Evolutionary conservation across 306 rosid genomes (phyloP).

Genomic region (Alnus rubra): DNA sequence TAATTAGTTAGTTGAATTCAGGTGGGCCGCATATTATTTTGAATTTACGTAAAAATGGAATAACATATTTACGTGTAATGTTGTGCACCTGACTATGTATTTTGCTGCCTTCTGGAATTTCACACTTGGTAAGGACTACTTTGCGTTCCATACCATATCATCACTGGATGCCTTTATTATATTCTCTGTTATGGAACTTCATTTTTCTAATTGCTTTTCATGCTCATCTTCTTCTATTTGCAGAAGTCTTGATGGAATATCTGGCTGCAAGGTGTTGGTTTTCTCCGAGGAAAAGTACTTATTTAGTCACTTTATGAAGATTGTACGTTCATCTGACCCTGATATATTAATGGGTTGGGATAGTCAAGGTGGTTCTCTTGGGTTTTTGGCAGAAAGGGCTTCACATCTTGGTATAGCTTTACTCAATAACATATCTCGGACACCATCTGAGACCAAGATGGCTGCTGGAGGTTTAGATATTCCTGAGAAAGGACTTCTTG

Average conservation of each 20-base stretch:
- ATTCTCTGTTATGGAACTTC: neutral
- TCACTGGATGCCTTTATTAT: neutral
- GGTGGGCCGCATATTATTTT: neutral
- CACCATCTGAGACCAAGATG: conserved; percentile 59
- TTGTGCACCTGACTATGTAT: neutral
- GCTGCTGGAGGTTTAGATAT: conserved; percentile 43
- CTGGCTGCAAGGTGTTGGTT: conserved; percentile 55
- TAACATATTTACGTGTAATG: neutral
- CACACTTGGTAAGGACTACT: neutral
- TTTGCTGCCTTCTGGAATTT: neutral
- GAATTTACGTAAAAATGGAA: neutral
- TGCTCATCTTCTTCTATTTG: conserved; percentile 33
- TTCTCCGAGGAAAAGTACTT: conserved; percentile 66
- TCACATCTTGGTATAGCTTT: conserved; percentile 72
- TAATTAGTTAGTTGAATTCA: neutral
- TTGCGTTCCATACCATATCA: neutral
- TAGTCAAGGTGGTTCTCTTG: conserved; percentile 91
- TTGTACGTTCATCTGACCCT: conserved; percentile 68
- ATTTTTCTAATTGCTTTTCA: conserved; percentile 12
- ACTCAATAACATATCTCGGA: conserved; percentile 74
- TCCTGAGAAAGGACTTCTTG: conserved; percentile 44
- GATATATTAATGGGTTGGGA: conserved; percentile 95
- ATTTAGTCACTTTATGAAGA: conserved; percentile 62
- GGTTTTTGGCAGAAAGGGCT: conserved; percentile 92
- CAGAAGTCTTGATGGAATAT: conserved; percentile 72